A percentile compares a stretch with the other conserved stretches of the same genome.
Evolutionary conservation across 495 filamentous ascomycete genomes (phyloP).

Genomic region (Cladorrhinum samala): DNA sequence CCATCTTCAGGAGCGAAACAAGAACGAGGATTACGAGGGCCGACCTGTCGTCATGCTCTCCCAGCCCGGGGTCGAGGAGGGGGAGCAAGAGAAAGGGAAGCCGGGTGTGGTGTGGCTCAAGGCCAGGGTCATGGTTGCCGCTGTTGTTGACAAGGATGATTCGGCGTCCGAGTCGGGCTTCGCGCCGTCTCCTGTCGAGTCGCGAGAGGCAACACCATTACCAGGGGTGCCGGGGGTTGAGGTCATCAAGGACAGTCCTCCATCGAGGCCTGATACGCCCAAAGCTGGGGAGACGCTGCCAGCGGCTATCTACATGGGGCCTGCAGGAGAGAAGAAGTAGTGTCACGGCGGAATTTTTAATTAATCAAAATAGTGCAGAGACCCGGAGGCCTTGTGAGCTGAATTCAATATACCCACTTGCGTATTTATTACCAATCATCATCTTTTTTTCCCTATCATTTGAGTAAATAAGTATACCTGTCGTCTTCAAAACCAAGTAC

Average conservation of each 20-base stretch:
- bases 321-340: too few species aligned
- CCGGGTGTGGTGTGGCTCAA: conserved; percentile 1
- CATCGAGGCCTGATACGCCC: too few species aligned
- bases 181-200: neutral
- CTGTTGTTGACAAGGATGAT: neutral
- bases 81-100: neutral
- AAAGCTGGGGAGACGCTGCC: too few species aligned
- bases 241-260: neutral
- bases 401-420: too few species aligned
- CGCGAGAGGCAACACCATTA: neutral
- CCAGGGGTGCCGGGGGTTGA: neutral
- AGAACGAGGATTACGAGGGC: neutral
- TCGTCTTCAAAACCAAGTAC: neutral
- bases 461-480: neutral
- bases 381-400: too few species aligned
- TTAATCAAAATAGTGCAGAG: too few species aligned
- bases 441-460: too few species aligned
- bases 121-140: conserved; percentile 7
- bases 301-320: too few species aligned
- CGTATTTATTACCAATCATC: too few species aligned
- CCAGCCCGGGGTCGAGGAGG: neutral
- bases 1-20: neutral
- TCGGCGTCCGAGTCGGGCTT: neutral
- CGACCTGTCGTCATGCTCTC: conserved; percentile 4
- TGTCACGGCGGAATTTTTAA: too few species aligned